Percentiles rank a stretch among this genome's conserved stretches.
Evolutionary conservation across 306 rosid genomes (phyloP).

Genomic region (Prunus mongolica): DNA sequence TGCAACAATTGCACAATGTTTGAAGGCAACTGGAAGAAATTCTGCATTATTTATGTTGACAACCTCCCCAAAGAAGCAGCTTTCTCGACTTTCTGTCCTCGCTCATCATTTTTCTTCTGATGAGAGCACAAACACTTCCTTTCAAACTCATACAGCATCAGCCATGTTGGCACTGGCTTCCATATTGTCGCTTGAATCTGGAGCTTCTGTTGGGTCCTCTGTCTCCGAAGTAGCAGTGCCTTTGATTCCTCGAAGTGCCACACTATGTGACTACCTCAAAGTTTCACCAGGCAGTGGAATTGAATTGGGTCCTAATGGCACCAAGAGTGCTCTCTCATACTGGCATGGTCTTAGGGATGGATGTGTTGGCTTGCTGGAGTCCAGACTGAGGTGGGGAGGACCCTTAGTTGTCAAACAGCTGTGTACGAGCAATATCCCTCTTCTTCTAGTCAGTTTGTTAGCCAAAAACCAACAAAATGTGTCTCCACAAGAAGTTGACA

Average conservation of each 20-base stretch:
- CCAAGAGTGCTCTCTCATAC: constrained; percentile 51
- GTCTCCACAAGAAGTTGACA: constrained; percentile 47
- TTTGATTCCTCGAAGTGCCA: constrained; percentile 70
- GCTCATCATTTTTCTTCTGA: constrained; percentile 63
- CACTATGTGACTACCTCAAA: constrained; percentile 60
- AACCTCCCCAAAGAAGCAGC: constrained; percentile 73
- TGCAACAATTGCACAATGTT: constrained; percentile 72
- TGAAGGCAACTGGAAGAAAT: constrained; percentile 83
- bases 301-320: constrained; percentile 34
- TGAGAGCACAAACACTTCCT: constrained; percentile 45
- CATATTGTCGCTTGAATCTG: constrained; percentile 75
- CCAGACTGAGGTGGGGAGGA: constrained; percentile 83
- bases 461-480: constrained; percentile 34
- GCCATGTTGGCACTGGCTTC: constrained; percentile 90
- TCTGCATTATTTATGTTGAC: constrained; percentile 84
- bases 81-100: constrained; percentile 68
- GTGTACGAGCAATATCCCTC: constrained; percentile 78
- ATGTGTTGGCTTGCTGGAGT: constrained; percentile 80
- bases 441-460: constrained; percentile 64
- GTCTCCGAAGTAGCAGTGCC: constrained; percentile 75
- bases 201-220: constrained; percentile 64
- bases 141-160: constrained; percentile 58
- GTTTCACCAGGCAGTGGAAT: constrained; percentile 46
- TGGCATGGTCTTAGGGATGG: constrained; percentile 92
- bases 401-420: constrained; percentile 84